phyloP scores from a whole-genome alignment of 257 asterid genomes.

The Solanum appendiculatum region DNA sequence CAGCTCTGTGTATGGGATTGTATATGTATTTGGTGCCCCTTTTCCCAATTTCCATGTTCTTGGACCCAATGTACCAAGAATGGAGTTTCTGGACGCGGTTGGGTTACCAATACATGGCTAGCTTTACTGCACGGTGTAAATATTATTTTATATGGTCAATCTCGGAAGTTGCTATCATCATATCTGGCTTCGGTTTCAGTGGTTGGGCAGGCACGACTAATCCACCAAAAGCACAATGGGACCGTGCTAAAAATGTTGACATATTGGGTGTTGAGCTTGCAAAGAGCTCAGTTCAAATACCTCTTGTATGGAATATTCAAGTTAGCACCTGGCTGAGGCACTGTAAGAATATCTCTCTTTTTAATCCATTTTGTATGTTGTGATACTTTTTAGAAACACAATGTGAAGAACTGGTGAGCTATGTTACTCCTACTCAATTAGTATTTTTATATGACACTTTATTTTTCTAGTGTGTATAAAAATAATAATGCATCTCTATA shows the following conservation, averaged over 20 bases:
- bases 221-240: slow-evolving; percentile 70
- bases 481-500: not conserved
- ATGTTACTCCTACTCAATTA: not conserved
- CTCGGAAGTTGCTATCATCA: slow-evolving; percentile 81
- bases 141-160: slow-evolving; percentile 97
- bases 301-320: slow-evolving; percentile 96
- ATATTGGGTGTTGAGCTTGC: slow-evolving; percentile 86
- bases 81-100: slow-evolving; percentile 78
- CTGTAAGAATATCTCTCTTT: slow-evolving; percentile 37
- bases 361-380: not conserved
- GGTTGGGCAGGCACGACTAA: slow-evolving; percentile 70
- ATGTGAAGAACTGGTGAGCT: not conserved
- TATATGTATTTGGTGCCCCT: slow-evolving; percentile 73
- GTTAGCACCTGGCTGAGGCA: slow-evolving; percentile 99
- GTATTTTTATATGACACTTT: not conserved
- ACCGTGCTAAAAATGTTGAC: slow-evolving; percentile 94
- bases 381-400: not conserved
- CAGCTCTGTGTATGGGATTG: slow-evolving; percentile 85
- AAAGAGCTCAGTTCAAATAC: slow-evolving; percentile 79
- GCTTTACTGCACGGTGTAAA: slow-evolving; percentile 94
- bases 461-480: not conserved
- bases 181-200: slow-evolving; percentile 94
- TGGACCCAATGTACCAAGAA: slow-evolving; percentile 63
- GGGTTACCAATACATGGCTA: slow-evolving; percentile 79
- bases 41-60: slow-evolving; percentile 74